Percentiles rank a stretch among this genome's conserved stretches.
Evolutionary conservation across 225 moss, liverwort and hornwort genomes (phyloP).

Genomic region (Pseudoscleropodium purum): DNA sequence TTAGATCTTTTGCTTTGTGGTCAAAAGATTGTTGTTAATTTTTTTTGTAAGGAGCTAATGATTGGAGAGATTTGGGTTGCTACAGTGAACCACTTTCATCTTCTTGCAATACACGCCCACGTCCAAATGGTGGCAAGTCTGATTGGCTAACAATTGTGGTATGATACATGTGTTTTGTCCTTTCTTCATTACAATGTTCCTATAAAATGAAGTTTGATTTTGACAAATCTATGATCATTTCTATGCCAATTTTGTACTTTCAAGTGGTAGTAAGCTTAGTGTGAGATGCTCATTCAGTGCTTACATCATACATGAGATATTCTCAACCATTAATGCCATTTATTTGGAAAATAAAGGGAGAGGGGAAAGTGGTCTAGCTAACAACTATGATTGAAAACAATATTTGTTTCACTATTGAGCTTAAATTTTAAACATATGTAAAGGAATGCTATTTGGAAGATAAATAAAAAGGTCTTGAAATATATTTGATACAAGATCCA

Average conservation of each 20-base stretch:
- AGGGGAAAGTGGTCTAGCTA: neutral
- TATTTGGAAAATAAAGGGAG: too few relatives aligned
- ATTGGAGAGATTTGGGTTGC: neutral
- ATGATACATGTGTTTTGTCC: neutral
- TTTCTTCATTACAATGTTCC: neutral
- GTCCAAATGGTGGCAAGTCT: conserved; percentile 48
- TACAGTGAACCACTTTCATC: conserved; percentile 49
- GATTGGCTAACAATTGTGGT: conserved; percentile 68
- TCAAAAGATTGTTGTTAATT: neutral
- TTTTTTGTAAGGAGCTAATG: neutral
- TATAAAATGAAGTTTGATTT: neutral
- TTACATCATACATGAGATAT: neutral
- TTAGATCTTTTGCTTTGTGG: neutral
- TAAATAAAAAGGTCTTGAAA: too few relatives aligned
- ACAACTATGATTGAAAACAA: neutral
- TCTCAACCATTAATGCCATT: too few relatives aligned
- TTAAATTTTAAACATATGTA: neutral
- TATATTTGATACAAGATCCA: neutral
- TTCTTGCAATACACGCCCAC: conserved; percentile 48
- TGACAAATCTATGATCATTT: neutral
- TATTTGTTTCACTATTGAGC: neutral
- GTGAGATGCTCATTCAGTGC: too few relatives aligned
- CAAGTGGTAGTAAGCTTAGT: neutral
- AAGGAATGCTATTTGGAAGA: neutral
- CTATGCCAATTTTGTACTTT: neutral